Percentiles rank a stretch among this genome's conserved stretches.
These are phyloP conservation scores for Myotisia sp. DNA, from an alignment of 2,329 filamentous ascomycete genomes.

Conservation along the genomic window DNA sequence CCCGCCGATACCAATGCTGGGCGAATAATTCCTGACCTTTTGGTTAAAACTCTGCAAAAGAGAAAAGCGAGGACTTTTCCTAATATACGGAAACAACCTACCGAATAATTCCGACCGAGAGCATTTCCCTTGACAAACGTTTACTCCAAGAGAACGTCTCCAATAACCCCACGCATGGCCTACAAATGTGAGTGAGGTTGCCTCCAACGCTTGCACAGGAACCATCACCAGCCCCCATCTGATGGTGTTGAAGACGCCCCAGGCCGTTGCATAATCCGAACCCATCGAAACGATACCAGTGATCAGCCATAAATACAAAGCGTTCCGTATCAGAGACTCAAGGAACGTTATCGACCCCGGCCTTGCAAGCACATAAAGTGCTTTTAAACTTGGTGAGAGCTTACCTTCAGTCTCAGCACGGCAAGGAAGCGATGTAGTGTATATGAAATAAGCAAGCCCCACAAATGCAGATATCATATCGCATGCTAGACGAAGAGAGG, in stretches of 20 bases:
- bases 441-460: slow-evolving; percentile 48
- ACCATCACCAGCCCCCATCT: slow-evolving; percentile 64
- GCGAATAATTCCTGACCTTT: slow-evolving; percentile 27
- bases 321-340: slow-evolving; percentile 54
- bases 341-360: slow-evolving; percentile 47
- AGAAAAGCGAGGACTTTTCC: neutral
- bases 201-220: slow-evolving; percentile 52
- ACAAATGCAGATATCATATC: slow-evolving; percentile 40
- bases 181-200: slow-evolving; percentile 49
- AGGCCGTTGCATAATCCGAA: slow-evolving; percentile 53
- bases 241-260: slow-evolving; percentile 61
- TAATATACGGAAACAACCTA: slow-evolving; percentile 11
- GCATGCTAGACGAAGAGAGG: slow-evolving; percentile 48
- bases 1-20: slow-evolving; percentile 41
- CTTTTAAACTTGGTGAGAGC: slow-evolving; percentile 27
- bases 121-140: slow-evolving; percentile 19
- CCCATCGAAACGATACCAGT: slow-evolving; percentile 50
- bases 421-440: slow-evolving; percentile 22
- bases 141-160: slow-evolving; percentile 23
- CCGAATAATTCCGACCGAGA: slow-evolving; percentile 20
- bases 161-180: slow-evolving; percentile 51
- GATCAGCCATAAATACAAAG: slow-evolving; percentile 57
- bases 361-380: slow-evolving; percentile 38
- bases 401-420: too few species aligned
- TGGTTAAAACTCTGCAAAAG: neutral